A percentile compares a stretch with the other conserved stretches of the same genome.
Conservation (phyloP, 179 eudicot species). For the Camellia oleifera region DNA sequence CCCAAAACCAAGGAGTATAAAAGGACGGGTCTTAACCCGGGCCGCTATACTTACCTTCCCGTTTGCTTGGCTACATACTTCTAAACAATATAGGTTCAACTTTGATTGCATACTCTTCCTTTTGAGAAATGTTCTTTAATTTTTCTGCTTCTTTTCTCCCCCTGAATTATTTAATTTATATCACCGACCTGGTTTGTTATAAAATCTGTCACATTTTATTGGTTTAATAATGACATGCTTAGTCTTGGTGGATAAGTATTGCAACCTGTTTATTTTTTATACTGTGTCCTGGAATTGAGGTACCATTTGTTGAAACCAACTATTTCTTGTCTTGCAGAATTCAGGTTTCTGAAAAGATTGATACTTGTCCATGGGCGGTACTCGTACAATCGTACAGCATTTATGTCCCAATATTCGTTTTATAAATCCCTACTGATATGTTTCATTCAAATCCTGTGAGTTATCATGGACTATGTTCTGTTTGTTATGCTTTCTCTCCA, state of each 20-base stretch:
- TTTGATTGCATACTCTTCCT: not conserved
- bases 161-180: not conserved
- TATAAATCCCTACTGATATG: slow-evolving; percentile 92
- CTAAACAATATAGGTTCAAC: not conserved
- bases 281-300: not conserved
- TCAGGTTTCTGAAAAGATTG: slow-evolving; percentile 82
- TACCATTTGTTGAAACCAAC: slow-evolving; percentile 1
- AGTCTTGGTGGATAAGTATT: not conserved
- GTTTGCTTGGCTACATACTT: not conserved
- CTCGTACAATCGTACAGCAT: slow-evolving; percentile 95
- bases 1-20: too few species aligned
- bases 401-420: slow-evolving; percentile 93
- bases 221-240: not conserved
- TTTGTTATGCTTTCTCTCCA: not conserved
- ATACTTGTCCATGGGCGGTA: slow-evolving; percentile 98
- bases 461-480: slow-evolving; percentile 19
- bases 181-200: not conserved
- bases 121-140: not conserved
- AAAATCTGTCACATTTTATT: not conserved
- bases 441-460: slow-evolving; percentile 96
- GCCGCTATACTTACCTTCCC: not conserved
- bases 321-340: slow-evolving; percentile 57
- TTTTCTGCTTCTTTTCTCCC: not conserved
- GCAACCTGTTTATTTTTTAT: not conserved
- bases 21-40: too few species aligned